Percentiles rank a stretch among this genome's conserved stretches.
phyloP scores from a whole-genome alignment of 1,284 basidiomycete species.

The Naganishia liquefaciens region DNA sequence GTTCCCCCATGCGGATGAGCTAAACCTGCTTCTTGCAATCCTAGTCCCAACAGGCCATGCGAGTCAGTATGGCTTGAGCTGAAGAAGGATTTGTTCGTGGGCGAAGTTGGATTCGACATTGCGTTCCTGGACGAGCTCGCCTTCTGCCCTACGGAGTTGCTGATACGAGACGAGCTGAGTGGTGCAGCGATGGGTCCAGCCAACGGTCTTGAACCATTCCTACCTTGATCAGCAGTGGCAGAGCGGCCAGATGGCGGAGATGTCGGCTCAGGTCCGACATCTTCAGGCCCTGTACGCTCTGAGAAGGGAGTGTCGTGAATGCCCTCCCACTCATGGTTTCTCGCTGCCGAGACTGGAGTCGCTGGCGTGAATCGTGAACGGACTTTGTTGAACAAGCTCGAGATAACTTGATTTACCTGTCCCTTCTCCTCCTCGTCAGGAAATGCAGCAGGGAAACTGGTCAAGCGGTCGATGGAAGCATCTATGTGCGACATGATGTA shows the following conservation, averaged over 20 bases:
- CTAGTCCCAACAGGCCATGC: constrained; percentile 16
- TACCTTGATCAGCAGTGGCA: not conserved
- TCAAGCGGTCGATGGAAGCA: constrained; percentile 37
- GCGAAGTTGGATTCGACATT: constrained; percentile 21
- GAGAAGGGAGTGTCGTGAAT: not conserved
- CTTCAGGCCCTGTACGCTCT: too few species aligned
- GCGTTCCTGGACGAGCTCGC: constrained; percentile 3
- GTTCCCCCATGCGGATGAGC: not conserved
- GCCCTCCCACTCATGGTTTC: not conserved
- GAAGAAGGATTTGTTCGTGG: constrained; percentile 13
- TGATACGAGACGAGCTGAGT: not conserved
- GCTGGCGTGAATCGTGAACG: constrained; percentile 47
- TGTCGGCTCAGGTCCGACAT: too few species aligned
- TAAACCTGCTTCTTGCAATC: constrained; percentile 7
- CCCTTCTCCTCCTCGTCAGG: constrained; percentile 52
- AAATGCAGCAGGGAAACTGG: constrained; percentile 52
- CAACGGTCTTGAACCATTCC: not conserved
- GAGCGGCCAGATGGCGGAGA: not conserved
- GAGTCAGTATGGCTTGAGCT: not conserved
- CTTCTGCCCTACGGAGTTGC: not conserved
- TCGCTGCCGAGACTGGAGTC: constrained; percentile 14
- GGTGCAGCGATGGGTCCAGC: constrained; percentile 8
- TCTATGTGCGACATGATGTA: constrained; percentile 24
- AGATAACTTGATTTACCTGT: constrained; percentile 41
- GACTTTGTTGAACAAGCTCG: constrained; percentile 51